Conservation (phyloP, 495 filamentous ascomycete species). For the Neurospora sp. region DNA sequence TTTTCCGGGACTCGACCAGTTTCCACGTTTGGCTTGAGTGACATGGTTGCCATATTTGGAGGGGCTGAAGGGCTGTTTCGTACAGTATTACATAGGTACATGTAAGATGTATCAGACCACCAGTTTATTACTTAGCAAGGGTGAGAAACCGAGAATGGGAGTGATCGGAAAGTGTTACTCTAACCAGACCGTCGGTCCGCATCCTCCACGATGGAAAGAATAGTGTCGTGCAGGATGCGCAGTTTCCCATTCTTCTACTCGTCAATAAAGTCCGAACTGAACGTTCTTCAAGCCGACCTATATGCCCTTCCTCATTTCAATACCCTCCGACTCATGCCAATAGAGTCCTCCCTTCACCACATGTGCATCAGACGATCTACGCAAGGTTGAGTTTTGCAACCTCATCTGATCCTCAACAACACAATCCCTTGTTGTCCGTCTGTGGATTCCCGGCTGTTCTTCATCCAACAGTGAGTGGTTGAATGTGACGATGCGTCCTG, state of each 20-base stretch:
- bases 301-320: neutral
- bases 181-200: neutral
- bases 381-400: neutral
- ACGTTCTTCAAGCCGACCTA: neutral
- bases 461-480: neutral
- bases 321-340: neutral
- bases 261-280: neutral
- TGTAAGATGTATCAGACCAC: neutral
- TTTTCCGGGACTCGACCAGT: neutral
- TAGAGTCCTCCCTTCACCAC: neutral
- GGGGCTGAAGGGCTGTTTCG: neutral
- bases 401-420: neutral
- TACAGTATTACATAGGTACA: neutral
- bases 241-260: neutral
- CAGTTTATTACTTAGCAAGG: neutral
- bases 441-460: neutral
- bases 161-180: neutral
- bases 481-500: neutral
- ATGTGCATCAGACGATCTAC: conserved; percentile 2
- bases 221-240: neutral
- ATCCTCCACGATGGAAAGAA: neutral
- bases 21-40: neutral
- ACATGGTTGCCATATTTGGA: neutral
- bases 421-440: neutral
- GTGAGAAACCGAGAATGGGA: neutral